Evolutionary conservation across 805 yeast genomes (phyloP).

Genomic region (Lachancea lanzarotensis): DNA sequence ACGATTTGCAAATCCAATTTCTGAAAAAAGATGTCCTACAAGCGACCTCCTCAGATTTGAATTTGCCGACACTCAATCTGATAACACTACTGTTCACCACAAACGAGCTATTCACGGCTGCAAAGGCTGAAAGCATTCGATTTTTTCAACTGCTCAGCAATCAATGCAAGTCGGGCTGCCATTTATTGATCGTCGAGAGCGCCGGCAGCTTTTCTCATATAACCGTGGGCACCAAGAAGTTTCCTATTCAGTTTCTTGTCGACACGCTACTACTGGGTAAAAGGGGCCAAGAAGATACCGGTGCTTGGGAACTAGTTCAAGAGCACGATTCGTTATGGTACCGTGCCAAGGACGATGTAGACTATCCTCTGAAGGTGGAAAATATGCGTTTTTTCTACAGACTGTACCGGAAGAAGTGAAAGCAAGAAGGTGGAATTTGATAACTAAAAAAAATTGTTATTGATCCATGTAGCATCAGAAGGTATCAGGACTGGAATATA

Average conservation of each 20-base stretch:
- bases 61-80: slow-evolving; percentile 36
- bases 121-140: slow-evolving; percentile 53
- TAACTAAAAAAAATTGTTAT: too few species aligned
- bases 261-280: slow-evolving; percentile 64
- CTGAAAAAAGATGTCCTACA: slow-evolving; percentile 34
- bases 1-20: slow-evolving; percentile 31
- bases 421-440: not conserved
- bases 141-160: slow-evolving; percentile 48
- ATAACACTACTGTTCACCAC: slow-evolving; percentile 80
- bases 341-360: slow-evolving; percentile 46
- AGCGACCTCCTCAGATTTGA: slow-evolving; percentile 20
- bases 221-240: slow-evolving; percentile 63
- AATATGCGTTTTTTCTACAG: slow-evolving; percentile 84
- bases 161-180: slow-evolving; percentile 49
- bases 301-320: slow-evolving; percentile 61
- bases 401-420: slow-evolving; percentile 51
- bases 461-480: too few species aligned
- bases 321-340: slow-evolving; percentile 79
- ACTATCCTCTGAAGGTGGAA: slow-evolving; percentile 66
- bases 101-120: slow-evolving; percentile 72
- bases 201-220: slow-evolving; percentile 88
- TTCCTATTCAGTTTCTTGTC: slow-evolving; percentile 75
- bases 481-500: too few species aligned
- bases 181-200: slow-evolving; percentile 68
- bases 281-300: slow-evolving; percentile 37